These are phyloP conservation scores for Candida pseudoviswanathii DNA, from an alignment of 1,139 yeast species.

Conservation along the genomic window DNA sequence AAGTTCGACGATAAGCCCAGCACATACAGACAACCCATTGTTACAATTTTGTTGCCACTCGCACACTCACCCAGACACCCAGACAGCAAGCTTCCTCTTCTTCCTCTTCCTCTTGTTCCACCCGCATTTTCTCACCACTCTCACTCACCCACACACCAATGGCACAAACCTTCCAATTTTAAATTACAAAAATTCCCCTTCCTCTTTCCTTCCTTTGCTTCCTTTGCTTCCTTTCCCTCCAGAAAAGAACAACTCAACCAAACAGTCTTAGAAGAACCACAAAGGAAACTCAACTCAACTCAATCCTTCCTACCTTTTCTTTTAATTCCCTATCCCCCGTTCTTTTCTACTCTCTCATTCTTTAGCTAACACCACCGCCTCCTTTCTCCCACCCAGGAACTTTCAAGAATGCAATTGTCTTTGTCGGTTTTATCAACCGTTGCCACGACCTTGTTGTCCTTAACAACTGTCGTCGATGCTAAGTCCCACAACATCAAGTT, in stretches of 20 bases:
- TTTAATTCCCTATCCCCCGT: not conserved
- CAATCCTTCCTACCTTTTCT: not conserved
- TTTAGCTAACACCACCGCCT: not conserved
- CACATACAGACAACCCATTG: no score
- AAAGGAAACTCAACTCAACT: no score
- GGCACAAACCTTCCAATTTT: not conserved
- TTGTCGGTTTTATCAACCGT: conserved; percentile 42
- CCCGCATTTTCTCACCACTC: not conserved
- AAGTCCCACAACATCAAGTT: conserved; percentile 64
- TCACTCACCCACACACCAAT: not conserved
- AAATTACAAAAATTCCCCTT: not conserved
- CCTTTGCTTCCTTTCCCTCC: no score
- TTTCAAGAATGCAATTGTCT: conserved; percentile 43
- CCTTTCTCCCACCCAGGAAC: not conserved
- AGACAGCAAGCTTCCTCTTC: no score
- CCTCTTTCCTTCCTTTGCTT: not conserved
- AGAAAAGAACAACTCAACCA: no score
- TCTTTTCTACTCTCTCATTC: not conserved
- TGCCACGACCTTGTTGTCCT: conserved; percentile 53
- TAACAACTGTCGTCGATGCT: conserved; percentile 50
- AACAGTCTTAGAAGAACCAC: not conserved
- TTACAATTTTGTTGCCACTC: no score
- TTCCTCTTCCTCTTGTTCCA: no score
- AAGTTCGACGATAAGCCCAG: no score
- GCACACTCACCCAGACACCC: no score